These are phyloP conservation scores for Vaccinium macrocarpon DNA, from an alignment of 148 eudicot species.

Conservation along the genomic window DNA sequence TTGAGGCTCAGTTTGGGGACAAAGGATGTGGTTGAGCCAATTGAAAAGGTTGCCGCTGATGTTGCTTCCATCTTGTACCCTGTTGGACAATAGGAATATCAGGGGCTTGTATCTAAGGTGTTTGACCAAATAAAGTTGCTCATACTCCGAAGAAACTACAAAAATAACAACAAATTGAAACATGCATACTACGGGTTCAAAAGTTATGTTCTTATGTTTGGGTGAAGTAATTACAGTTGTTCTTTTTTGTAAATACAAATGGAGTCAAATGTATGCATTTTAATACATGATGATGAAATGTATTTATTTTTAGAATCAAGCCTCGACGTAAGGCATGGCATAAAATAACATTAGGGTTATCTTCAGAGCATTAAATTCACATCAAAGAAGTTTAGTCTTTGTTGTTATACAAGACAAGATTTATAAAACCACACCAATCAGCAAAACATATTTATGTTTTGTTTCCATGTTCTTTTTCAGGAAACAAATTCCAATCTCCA, in stretches of 20 bases:
- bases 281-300: too few relatives aligned
- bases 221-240: too few relatives aligned
- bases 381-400: not conserved
- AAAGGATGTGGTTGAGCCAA: slow-evolving; percentile 37
- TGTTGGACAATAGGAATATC: slow-evolving; percentile 2
- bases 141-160: not conserved
- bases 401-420: not conserved
- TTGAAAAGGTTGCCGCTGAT: slow-evolving; percentile 45
- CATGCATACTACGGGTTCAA: not conserved
- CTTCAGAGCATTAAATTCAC: not conserved
- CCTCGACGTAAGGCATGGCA: not conserved
- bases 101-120: not conserved
- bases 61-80: slow-evolving; percentile 59
- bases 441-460: not conserved
- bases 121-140: slow-evolving; percentile 5
- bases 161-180: not conserved
- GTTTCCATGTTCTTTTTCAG: not conserved
- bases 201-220: too few relatives aligned
- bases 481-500: not conserved
- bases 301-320: too few relatives aligned
- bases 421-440: not conserved
- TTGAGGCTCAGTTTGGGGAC: slow-evolving; percentile 34
- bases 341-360: not conserved
- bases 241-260: too few relatives aligned
- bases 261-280: too few relatives aligned